phyloP scores from a whole-genome alignment of 2,329 filamentous ascomycete species.

The Hymenoscyphus salicellus region DNA sequence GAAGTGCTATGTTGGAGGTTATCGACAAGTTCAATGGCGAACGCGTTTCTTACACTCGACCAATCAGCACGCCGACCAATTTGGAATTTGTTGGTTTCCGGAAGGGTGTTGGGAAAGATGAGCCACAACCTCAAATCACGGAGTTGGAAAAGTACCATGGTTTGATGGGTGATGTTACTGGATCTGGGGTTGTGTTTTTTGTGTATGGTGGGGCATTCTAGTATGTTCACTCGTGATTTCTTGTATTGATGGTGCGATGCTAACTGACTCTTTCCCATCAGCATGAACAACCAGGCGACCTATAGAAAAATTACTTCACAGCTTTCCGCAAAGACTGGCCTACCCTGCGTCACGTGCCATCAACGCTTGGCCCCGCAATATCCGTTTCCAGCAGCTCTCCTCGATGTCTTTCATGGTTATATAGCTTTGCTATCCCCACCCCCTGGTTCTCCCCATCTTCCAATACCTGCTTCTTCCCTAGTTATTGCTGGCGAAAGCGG shows the following conservation, averaged over 20 bases:
- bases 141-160: conserved; percentile 5
- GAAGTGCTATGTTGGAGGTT: not conserved
- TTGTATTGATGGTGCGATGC: not conserved
- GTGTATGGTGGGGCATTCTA: conserved; percentile 9
- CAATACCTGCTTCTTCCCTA: not conserved
- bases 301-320: conserved; percentile 2
- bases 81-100: conserved; percentile 8
- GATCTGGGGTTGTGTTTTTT: not conserved
- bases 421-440: conserved; percentile 7
- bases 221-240: not conserved
- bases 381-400: conserved; percentile 7
- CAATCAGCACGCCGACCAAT: not conserved
- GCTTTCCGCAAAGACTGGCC: conserved; percentile 1
- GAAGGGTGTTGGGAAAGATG: not conserved
- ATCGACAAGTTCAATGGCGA: conserved; percentile 4
- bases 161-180: conserved; percentile 1
- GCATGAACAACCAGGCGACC: conserved; percentile 4
- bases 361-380: conserved; percentile 7
- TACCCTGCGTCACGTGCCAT: not conserved
- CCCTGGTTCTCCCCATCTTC: conserved; percentile 2
- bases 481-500: conserved; percentile 6
- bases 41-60: not conserved
- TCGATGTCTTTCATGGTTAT: conserved; percentile 5
- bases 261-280: not conserved
- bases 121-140: not conserved